phyloP scores from a whole-genome alignment of 495 filamentous ascomycete species.

The Penicillium odoratum region DNA sequence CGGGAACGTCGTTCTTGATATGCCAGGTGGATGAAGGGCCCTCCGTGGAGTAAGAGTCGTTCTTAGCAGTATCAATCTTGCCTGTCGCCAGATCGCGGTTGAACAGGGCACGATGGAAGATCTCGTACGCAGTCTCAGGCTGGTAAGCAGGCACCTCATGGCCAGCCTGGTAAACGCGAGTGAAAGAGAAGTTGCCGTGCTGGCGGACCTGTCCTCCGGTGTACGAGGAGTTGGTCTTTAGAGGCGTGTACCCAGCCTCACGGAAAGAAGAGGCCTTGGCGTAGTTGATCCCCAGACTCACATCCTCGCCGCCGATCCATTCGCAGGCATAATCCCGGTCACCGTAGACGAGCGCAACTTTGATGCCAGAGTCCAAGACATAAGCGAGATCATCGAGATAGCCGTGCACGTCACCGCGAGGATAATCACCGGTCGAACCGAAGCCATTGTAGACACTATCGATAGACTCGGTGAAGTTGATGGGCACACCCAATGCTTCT shows the following conservation, averaged over 20 bases:
- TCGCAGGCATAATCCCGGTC: conserved; percentile 62
- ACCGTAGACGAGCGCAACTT: conserved; percentile 69
- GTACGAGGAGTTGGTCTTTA: conserved; percentile 46
- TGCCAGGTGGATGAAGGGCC: conserved; percentile 54
- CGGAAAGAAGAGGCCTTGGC: conserved; percentile 42
- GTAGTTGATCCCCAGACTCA: conserved; percentile 42
- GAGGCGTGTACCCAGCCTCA: conserved; percentile 49
- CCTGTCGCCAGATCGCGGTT: conserved; percentile 60
- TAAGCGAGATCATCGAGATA: conserved; percentile 54
- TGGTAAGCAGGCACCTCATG: conserved; percentile 63
- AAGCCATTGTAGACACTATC: conserved; percentile 54
- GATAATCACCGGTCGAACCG: conserved; percentile 45
- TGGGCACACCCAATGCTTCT: conserved; percentile 59
- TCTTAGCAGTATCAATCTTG: conserved; percentile 34
- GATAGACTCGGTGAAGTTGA: conserved; percentile 64
- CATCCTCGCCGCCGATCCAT: conserved; percentile 49
- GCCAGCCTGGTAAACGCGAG: conserved; percentile 59
- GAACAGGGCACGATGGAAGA: conserved; percentile 56
- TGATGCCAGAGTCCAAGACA: conserved; percentile 56
- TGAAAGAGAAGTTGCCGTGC: conserved; percentile 59
- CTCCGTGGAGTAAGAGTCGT: conserved; percentile 45
- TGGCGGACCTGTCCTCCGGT: conserved; percentile 56
- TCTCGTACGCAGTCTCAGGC: conserved; percentile 53
- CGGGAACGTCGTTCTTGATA: conserved; percentile 47
- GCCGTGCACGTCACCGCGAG: conserved; percentile 45